Evolutionary conservation across 768 basidiomycete species (phyloP).

Genomic region (Leccinum pellstonianum): DNA sequence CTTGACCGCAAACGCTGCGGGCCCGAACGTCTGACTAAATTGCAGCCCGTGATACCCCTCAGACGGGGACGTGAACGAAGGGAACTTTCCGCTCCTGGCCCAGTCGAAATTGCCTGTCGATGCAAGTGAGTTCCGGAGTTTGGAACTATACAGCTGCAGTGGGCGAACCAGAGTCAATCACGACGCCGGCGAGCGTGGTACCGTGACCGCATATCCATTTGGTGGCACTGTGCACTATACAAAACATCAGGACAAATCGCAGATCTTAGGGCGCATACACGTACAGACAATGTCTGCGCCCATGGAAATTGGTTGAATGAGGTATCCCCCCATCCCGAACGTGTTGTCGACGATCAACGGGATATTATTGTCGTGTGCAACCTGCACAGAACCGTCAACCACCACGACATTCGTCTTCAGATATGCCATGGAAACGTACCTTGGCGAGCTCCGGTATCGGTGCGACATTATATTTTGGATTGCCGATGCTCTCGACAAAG

Average conservation of each 20-base stretch:
- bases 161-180: conserved; percentile 61
- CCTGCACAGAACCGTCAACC: conserved; percentile 29
- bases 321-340: conserved; percentile 70
- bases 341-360: conserved; percentile 84
- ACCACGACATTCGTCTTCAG: neutral
- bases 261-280: conserved; percentile 5
- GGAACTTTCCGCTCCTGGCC: conserved; percentile 65
- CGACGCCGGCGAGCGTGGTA: conserved; percentile 73
- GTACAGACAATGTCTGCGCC: conserved; percentile 77
- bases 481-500: conserved; percentile 76
- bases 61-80: conserved; percentile 68
- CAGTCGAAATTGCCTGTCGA: conserved; percentile 57
- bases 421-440: conserved; percentile 31
- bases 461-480: conserved; percentile 70
- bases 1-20: conserved; percentile 62
- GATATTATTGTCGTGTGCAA: conserved; percentile 70
- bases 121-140: neutral
- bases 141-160: neutral
- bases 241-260: neutral
- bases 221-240: conserved; percentile 66
- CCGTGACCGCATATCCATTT: conserved; percentile 88
- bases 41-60: conserved; percentile 75
- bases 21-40: conserved; percentile 65
- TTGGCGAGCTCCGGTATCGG: conserved; percentile 69
- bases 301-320: conserved; percentile 65